These are phyloP conservation scores for Triglochin maritima DNA, from an alignment of 106 monocot species.

Conservation along the genomic window DNA sequence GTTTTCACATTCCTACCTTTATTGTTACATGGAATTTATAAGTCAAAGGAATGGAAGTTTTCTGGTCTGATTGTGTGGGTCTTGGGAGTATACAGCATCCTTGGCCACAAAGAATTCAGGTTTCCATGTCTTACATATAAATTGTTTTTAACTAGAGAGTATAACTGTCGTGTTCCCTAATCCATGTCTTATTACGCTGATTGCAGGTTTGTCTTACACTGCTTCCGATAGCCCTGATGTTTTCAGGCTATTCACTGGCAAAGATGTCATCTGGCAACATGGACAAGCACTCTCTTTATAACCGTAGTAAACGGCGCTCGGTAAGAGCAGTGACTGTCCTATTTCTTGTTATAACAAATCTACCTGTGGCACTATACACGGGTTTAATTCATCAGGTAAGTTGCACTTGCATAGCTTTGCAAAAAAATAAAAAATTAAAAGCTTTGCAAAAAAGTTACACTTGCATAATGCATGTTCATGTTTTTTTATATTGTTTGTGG, in stretches of 20 bases:
- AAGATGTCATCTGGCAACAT: slow-evolving; percentile 19
- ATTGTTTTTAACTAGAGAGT: background rate
- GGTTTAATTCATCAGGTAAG: slow-evolving; percentile 81
- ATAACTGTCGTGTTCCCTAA: background rate
- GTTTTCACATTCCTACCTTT: slow-evolving; percentile 78
- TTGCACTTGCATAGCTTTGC: background rate
- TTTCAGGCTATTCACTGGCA: slow-evolving; percentile 80
- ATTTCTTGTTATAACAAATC: slow-evolving; percentile 68
- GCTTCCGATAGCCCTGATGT: slow-evolving; percentile 81
- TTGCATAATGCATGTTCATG: no score
- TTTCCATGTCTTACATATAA: slow-evolving; percentile 1
- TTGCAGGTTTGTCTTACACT: slow-evolving; percentile 87
- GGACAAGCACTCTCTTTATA: background rate
- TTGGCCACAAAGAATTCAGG: slow-evolving; percentile 99
- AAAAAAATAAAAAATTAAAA: background rate
- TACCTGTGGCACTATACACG: slow-evolving; percentile 91
- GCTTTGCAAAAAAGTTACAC: no score
- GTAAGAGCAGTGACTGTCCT: slow-evolving; percentile 33
- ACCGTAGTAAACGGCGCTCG: slow-evolving; percentile 10
- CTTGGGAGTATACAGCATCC: slow-evolving; percentile 68
- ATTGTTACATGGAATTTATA: slow-evolving; percentile 51
- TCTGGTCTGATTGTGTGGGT: slow-evolving; percentile 86
- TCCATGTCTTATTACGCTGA: background rate
- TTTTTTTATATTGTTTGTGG: no score
- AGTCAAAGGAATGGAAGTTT: slow-evolving; percentile 74